Percentiles rank a stretch among this genome's conserved stretches.
phyloP scores from a whole-genome alignment of 192 early-diverging fungal genomes.

The Gonapodya prolifera region DNA sequence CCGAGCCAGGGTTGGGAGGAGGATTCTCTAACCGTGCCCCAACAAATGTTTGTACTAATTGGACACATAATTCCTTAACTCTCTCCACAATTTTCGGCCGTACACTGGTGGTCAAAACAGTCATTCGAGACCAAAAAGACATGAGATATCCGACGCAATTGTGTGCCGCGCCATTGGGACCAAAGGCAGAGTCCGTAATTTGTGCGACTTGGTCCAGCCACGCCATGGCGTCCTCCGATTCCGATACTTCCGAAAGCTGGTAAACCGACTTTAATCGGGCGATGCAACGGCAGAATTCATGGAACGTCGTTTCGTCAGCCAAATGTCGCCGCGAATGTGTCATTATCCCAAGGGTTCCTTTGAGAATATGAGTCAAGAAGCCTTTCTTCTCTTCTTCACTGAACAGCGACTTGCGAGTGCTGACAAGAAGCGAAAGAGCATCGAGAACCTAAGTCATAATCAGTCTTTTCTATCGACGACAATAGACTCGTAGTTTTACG shows the following conservation, averaged over 20 bases:
- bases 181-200: not conserved
- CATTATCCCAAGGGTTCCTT: constrained; percentile 56
- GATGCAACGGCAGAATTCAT: constrained; percentile 74
- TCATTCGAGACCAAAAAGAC: constrained; percentile 79
- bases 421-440: constrained; percentile 61
- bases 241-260: constrained; percentile 66
- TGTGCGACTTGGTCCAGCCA: constrained; percentile 1
- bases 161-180: constrained; percentile 41
- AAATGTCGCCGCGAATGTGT: constrained; percentile 35
- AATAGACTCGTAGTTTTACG: not conserved
- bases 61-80: not conserved
- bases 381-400: constrained; percentile 53
- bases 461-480: not conserved
- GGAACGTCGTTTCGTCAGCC: constrained; percentile 64
- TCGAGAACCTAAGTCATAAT: constrained; percentile 57
- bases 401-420: constrained; percentile 75
- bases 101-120: constrained; percentile 15
- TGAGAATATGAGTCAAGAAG: constrained; percentile 58
- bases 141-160: constrained; percentile 63
- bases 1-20: not conserved
- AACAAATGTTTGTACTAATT: not conserved
- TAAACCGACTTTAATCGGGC: constrained; percentile 70
- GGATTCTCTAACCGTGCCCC: not conserved
- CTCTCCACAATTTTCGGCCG: not conserved
- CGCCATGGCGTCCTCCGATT: constrained; percentile 11